Evolutionary conservation across 371 early-diverging fungal species (phyloP).

Genomic region (Mortierella sp.): DNA sequence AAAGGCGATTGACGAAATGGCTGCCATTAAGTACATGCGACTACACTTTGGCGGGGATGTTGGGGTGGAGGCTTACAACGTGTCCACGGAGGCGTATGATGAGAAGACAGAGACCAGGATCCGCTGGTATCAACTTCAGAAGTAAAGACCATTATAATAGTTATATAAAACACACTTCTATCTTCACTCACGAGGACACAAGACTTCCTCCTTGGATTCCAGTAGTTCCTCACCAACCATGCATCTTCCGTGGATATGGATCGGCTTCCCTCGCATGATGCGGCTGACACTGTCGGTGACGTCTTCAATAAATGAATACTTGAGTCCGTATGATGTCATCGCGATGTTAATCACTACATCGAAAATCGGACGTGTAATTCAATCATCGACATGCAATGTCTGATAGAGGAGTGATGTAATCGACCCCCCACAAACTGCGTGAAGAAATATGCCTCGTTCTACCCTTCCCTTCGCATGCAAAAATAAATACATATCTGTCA

Average conservation of each 20-base stretch:
- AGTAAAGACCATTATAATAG: background rate
- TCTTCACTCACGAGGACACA: constrained; percentile 13
- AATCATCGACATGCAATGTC: no score
- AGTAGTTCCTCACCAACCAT: background rate
- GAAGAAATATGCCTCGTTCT: no score
- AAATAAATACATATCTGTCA: no score
- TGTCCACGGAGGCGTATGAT: background rate
- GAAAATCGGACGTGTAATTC: constrained; percentile 13
- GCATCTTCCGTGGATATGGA: constrained; percentile 11
- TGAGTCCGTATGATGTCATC: background rate
- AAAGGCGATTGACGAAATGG: background rate
- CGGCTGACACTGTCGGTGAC: constrained; percentile 16
- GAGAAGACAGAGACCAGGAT: constrained; percentile 19
- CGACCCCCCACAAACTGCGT: no score
- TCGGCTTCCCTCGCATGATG: constrained; percentile 17
- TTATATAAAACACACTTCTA: no score
- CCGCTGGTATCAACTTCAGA: constrained; percentile 23
- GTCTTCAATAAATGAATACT: constrained; percentile 17
- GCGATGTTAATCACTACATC: constrained; percentile 20
- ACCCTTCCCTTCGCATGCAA: no score
- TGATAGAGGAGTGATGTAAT: no score
- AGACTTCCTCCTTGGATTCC: constrained; percentile 9
- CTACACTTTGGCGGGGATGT: constrained; percentile 13
- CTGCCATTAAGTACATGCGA: background rate
- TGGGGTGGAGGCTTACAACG: background rate